These are phyloP conservation scores for Liquidambar formosana DNA, from an alignment of 164 flowering plant genomes.

Conservation along the genomic window DNA sequence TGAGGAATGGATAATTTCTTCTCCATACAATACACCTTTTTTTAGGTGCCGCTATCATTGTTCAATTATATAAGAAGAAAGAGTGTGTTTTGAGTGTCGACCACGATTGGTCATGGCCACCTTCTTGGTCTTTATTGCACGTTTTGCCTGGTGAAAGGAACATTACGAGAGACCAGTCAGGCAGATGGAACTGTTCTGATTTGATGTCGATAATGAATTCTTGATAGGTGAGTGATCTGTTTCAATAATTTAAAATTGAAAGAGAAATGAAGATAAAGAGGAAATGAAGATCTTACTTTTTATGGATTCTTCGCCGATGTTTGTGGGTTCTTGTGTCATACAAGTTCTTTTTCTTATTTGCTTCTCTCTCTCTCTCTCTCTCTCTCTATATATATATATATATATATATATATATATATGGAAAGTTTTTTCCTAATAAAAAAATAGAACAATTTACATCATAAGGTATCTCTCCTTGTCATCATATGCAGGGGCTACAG, in stretches of 20 bases:
- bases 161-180: slow-evolving; percentile 22
- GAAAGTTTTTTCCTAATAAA: too few relatives aligned
- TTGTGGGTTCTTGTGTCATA: slow-evolving; percentile 2
- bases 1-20: slow-evolving; percentile 2
- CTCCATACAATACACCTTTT: background rate
- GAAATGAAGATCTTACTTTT: background rate
- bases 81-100: slow-evolving; percentile 7
- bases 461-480: too few relatives aligned
- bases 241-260: background rate
- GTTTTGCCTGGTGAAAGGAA: slow-evolving; percentile 20
- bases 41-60: slow-evolving; percentile 18
- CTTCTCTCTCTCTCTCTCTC: too few relatives aligned
- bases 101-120: slow-evolving; percentile 15
- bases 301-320: slow-evolving; percentile 3
- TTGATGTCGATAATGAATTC: slow-evolving; percentile 26
- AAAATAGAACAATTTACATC: too few relatives aligned
- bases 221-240: background rate
- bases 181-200: slow-evolving; percentile 25
- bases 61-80: slow-evolving; percentile 9
- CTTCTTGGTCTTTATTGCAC: slow-evolving; percentile 4
- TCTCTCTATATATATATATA: too few relatives aligned
- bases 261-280: background rate
- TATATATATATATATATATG: too few relatives aligned
- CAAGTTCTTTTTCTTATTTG: background rate
- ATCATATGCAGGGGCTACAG: too few relatives aligned